Conservation (phyloP, 75 land plant genomes). For the Gnetum montanum region DNA sequence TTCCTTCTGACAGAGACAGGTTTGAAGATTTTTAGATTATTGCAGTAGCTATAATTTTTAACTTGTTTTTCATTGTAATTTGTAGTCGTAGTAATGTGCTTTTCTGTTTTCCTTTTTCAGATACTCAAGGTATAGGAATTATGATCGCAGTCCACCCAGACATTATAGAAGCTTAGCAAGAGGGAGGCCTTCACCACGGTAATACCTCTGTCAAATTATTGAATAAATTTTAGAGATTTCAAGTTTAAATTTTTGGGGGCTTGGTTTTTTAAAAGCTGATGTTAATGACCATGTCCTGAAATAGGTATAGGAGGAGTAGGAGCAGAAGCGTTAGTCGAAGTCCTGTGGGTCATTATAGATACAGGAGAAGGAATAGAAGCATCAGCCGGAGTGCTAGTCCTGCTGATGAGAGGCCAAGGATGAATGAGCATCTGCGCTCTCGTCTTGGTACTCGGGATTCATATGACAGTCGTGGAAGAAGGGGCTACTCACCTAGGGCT, state of each 20-base stretch:
- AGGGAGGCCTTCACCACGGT: constrained; percentile 88
- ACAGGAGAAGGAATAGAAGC: constrained; percentile 22
- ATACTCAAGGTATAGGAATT: constrained; percentile 68
- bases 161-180: constrained; percentile 81
- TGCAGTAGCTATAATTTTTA: no score
- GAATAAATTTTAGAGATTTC: no score
- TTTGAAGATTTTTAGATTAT: background rate
- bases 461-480: constrained; percentile 16
- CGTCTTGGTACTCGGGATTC: constrained; percentile 38
- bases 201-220: no score
- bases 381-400: constrained; percentile 43
- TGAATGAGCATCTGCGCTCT: constrained; percentile 40
- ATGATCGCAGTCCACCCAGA: constrained; percentile 67
- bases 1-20: constrained; percentile 36
- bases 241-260: no score
- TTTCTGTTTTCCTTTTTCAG: constrained; percentile 17
- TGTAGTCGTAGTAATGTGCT: no score
- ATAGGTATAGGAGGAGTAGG: constrained; percentile 51
- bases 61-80: no score
- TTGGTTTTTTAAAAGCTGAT: no score
- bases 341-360: constrained; percentile 27
- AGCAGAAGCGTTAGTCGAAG: constrained; percentile 57
- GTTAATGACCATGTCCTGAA: background rate
- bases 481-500: constrained; percentile 31
- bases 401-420: constrained; percentile 16